Percentiles rank a stretch among this genome's conserved stretches.
Conservation (phyloP, 2,329 filamentous ascomycete genomes). For the Paracorniculantispora psalliotae region DNA sequence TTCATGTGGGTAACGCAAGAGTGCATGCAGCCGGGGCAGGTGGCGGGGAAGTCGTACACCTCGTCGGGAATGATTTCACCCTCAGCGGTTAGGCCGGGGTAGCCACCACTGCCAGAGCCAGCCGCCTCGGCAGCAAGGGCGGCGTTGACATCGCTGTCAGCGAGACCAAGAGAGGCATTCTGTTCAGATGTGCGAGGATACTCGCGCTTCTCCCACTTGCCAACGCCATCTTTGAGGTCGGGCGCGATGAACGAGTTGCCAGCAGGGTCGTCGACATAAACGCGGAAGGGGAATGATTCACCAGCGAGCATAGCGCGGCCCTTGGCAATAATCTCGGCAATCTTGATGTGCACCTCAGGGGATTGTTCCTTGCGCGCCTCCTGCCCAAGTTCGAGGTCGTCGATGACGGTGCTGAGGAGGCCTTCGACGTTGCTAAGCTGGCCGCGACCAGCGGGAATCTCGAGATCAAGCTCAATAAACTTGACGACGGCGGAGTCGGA, state of each 20-base stretch:
- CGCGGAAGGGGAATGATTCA: constrained; percentile 76
- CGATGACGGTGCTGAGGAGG: constrained; percentile 69
- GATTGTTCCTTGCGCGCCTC: constrained; percentile 71
- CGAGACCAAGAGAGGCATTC: constrained; percentile 78
- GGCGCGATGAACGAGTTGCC: constrained; percentile 97
- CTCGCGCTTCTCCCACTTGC: constrained; percentile 84
- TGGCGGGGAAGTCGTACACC: constrained; percentile 87
- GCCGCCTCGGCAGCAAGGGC: constrained; percentile 25
- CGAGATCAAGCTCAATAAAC: constrained; percentile 86
- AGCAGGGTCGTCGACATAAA: constrained; percentile 83
- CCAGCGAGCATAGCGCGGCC: constrained; percentile 74
- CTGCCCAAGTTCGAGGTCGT: constrained; percentile 78
- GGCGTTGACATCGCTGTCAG: constrained; percentile 54
- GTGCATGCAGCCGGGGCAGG: constrained; percentile 85
- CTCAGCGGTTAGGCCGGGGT: constrained; percentile 46
- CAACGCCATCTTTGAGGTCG: constrained; percentile 69
- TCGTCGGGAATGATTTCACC: constrained; percentile 89
- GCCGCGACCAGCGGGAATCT: constrained; percentile 85
- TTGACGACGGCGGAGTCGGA: constrained; percentile 81
- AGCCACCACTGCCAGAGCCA: constrained; percentile 35
- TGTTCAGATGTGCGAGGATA: constrained; percentile 79
- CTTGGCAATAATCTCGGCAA: constrained; percentile 70
- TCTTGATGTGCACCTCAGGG: constrained; percentile 73
- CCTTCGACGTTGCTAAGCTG: constrained; percentile 94
- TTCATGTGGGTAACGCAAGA: constrained; percentile 93